These are phyloP conservation scores for Nakazawaea populi DNA, from an alignment of 805 yeast species.

Conservation along the genomic window DNA sequence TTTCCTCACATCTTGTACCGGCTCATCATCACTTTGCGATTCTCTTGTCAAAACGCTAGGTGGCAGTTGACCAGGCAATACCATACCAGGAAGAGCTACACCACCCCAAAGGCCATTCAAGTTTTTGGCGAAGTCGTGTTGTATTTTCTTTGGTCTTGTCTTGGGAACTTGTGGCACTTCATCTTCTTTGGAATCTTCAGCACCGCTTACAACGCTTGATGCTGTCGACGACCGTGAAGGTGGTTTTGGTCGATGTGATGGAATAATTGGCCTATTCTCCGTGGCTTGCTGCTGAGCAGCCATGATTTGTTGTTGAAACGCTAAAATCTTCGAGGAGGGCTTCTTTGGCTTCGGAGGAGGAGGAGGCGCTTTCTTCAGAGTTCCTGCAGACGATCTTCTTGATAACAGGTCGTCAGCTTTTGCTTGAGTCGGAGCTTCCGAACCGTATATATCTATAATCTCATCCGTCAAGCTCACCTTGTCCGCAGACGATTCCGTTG, in stretches of 20 bases:
- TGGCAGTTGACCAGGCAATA: slow-evolving; percentile 43
- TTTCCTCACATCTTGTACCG: slow-evolving; percentile 25
- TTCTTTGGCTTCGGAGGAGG: slow-evolving; percentile 75
- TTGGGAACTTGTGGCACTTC: slow-evolving; percentile 3
- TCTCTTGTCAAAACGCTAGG: slow-evolving; percentile 15
- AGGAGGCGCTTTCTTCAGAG: slow-evolving; percentile 18
- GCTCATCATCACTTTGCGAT: slow-evolving; percentile 12
- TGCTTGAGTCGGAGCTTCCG: slow-evolving; percentile 15
- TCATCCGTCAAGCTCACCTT: slow-evolving; percentile 1
- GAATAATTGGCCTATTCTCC: slow-evolving; percentile 18
- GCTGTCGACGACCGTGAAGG: slow-evolving; percentile 2
- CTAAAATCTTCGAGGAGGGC: slow-evolving; percentile 73
- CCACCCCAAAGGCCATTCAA: slow-evolving; percentile 55
- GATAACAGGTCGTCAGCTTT: slow-evolving; percentile 8
- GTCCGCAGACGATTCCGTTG: not conserved
- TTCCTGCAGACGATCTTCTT: not conserved
- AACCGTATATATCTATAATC: slow-evolving; percentile 17
- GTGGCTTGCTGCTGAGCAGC: slow-evolving; percentile 38
- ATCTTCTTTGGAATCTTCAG: slow-evolving; percentile 2
- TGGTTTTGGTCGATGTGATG: slow-evolving; percentile 17
- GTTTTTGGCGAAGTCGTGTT: slow-evolving; percentile 43
- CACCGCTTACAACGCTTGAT: slow-evolving; percentile 4
- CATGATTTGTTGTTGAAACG: slow-evolving; percentile 71
- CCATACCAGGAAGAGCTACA: slow-evolving; percentile 49
- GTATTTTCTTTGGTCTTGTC: slow-evolving; percentile 7